Conservation (phyloP, 1,284 basidiomycete species). For the Vanrija humicola region DNA sequence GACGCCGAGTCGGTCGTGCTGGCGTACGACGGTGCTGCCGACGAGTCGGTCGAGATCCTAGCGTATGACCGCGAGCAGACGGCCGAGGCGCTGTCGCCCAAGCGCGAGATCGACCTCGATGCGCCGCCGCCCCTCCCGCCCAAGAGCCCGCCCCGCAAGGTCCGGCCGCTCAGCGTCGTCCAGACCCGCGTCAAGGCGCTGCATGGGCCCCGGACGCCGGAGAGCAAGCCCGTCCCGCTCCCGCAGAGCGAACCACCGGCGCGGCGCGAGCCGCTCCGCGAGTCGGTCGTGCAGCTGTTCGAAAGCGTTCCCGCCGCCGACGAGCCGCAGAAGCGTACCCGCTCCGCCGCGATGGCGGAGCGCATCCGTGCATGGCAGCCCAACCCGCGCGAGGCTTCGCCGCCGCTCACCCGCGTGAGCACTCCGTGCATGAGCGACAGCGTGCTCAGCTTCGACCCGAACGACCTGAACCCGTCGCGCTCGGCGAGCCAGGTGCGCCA, state of each 20-base stretch:
- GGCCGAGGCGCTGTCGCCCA: too few species aligned
- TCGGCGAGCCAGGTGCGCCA: constrained; percentile 41
- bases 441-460: constrained; percentile 35
- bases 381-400: constrained; percentile 6
- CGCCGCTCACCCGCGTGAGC: not conserved
- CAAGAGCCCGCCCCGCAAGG: not conserved
- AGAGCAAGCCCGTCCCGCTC: not conserved
- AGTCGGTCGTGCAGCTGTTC: constrained; percentile 35
- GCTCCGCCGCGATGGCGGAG: constrained; percentile 13
- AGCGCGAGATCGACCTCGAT: not conserved
- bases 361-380: constrained; percentile 37
- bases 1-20: too few species aligned
- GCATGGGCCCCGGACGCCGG: not conserved
- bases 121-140: constrained; percentile 6
- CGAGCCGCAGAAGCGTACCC: not conserved
- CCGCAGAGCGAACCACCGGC: constrained; percentile 1
- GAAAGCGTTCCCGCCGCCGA: constrained; percentile 9
- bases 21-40: too few species aligned
- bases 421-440: constrained; percentile 15
- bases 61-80: too few species aligned
- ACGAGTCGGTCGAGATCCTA: too few species aligned
- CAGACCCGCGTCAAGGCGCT: not conserved
- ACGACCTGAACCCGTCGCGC: constrained; percentile 45
- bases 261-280: constrained; percentile 10
- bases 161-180: not conserved